A percentile compares a stretch with the other conserved stretches of the same genome.
Conservation (phyloP, 352 stramenopile genomes). For the Phytophthora ohioensis region DNA sequence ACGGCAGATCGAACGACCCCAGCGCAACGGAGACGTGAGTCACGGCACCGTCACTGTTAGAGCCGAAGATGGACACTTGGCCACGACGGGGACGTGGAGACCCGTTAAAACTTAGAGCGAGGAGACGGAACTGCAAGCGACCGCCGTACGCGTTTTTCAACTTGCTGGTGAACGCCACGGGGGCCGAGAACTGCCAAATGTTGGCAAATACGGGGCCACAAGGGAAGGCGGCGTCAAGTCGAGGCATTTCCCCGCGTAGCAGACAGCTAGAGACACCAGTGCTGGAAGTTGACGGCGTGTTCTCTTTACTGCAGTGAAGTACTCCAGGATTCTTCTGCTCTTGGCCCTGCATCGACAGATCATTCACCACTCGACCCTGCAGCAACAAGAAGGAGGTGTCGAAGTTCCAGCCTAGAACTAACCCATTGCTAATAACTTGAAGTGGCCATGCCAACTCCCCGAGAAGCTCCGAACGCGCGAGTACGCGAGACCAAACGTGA, state of each 20-base stretch:
- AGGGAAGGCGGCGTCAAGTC: slow-evolving; percentile 55
- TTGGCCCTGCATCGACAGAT: slow-evolving; percentile 60
- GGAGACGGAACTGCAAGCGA: slow-evolving; percentile 73
- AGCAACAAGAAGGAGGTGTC: slow-evolving; percentile 40
- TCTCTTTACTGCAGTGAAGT: slow-evolving; percentile 37
- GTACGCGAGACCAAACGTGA: slow-evolving; percentile 61
- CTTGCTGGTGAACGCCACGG: slow-evolving; percentile 36
- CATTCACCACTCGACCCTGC: slow-evolving; percentile 42
- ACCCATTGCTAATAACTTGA: slow-evolving; percentile 56
- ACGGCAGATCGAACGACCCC: slow-evolving; percentile 61
- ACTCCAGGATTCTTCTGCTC: slow-evolving; percentile 52
- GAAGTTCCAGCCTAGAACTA: slow-evolving; percentile 79
- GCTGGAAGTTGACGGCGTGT: slow-evolving; percentile 1
- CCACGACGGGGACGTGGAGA: slow-evolving; percentile 55
- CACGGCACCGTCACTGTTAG: not conserved
- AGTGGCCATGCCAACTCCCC: slow-evolving; percentile 66
- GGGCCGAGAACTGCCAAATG: slow-evolving; percentile 73
- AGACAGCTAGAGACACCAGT: slow-evolving; percentile 37
- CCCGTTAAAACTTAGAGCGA: slow-evolving; percentile 78
- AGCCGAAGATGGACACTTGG: slow-evolving; percentile 60
- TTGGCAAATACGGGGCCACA: slow-evolving; percentile 75
- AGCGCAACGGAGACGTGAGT: slow-evolving; percentile 60
- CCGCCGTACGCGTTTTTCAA: slow-evolving; percentile 64
- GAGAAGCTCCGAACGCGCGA: slow-evolving; percentile 58
- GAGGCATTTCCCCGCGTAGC: slow-evolving; percentile 44